Evolutionary conservation across 108 stramenopile species (phyloP).

Genomic region (Skeletonema grethae): DNA sequence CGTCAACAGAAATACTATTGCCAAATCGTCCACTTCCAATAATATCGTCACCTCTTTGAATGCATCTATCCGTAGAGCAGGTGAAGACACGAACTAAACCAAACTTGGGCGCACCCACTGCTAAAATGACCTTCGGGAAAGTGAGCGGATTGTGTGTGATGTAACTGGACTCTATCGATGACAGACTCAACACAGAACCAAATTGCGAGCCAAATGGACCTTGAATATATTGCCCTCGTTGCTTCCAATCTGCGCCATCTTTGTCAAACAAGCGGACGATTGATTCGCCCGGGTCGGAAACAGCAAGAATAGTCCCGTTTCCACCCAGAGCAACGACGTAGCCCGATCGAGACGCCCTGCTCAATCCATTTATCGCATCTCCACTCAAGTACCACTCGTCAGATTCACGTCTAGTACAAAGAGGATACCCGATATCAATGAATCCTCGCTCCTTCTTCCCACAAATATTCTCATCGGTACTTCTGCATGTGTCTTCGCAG

Average conservation of each 20-base stretch:
- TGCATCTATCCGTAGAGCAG: slow-evolving; percentile 11
- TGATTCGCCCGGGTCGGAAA: neutral
- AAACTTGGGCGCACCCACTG: neutral
- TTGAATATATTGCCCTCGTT: neutral
- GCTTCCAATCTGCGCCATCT: neutral
- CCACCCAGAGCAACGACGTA: neutral
- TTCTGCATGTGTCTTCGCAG: slow-evolving; percentile 1
- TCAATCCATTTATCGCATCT: neutral
- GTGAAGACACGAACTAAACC: slow-evolving; percentile 16
- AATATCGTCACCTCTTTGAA: neutral
- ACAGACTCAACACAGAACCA: neutral
- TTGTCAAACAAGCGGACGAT: neutral
- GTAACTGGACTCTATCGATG: neutral
- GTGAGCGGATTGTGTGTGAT: neutral
- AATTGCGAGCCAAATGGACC: neutral
- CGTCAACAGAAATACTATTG: neutral
- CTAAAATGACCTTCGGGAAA: neutral
- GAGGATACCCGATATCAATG: neutral
- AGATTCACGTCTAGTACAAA: neutral
- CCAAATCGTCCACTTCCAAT: slow-evolving; percentile 1
- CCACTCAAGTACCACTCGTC: neutral
- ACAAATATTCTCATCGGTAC: neutral
- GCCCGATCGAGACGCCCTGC: neutral
- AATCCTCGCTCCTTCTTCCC: slow-evolving; percentile 7
- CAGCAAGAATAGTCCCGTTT: neutral